phyloP scores from a whole-genome alignment of 164 flowering plant genomes.

The Cinnamomum chago region DNA sequence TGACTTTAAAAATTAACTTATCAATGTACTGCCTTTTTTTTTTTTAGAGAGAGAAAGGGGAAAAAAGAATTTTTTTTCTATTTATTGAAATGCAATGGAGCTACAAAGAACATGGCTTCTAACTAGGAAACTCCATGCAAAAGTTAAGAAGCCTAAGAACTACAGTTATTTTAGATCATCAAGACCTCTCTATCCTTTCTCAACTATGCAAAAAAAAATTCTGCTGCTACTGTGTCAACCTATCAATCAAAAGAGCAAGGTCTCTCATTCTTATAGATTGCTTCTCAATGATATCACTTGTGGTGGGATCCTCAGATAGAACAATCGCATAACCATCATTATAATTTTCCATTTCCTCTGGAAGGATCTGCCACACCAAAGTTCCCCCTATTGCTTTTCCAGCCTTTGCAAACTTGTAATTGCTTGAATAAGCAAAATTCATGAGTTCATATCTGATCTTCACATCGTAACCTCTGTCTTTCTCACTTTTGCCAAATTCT shows the following conservation, averaged over 20 bases:
- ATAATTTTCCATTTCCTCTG: constrained; percentile 27
- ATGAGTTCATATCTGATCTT: constrained; percentile 14
- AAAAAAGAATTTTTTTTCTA: too few relatives aligned
- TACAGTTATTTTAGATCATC: too few relatives aligned
- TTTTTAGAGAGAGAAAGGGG: too few relatives aligned
- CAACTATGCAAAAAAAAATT: too few relatives aligned
- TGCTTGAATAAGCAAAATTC: constrained; percentile 16
- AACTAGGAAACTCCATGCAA: too few relatives aligned
- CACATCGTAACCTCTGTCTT: constrained; percentile 1
- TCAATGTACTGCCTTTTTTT: too few relatives aligned
- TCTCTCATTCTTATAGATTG: constrained; percentile 22
- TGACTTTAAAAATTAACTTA: too few relatives aligned
- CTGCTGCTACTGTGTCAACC: too few relatives aligned
- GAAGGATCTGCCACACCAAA: constrained; percentile 29
- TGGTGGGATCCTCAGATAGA: constrained; percentile 20
- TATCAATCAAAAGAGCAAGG: constrained; percentile 2
- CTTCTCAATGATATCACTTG: constrained; percentile 10
- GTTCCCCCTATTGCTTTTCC: constrained; percentile 11
- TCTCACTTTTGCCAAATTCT: constrained; percentile 17
- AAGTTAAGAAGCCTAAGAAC: too few relatives aligned
- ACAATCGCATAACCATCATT: constrained; percentile 31
- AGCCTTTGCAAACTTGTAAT: constrained; percentile 22
- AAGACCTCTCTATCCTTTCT: too few relatives aligned
- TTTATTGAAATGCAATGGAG: too few relatives aligned
- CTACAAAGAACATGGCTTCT: too few relatives aligned